Evolutionary conservation across 345 rosid species (phyloP), one percentile per base, ranked within the genome.

Genomic region (Salix arbutifolia): DNA sequence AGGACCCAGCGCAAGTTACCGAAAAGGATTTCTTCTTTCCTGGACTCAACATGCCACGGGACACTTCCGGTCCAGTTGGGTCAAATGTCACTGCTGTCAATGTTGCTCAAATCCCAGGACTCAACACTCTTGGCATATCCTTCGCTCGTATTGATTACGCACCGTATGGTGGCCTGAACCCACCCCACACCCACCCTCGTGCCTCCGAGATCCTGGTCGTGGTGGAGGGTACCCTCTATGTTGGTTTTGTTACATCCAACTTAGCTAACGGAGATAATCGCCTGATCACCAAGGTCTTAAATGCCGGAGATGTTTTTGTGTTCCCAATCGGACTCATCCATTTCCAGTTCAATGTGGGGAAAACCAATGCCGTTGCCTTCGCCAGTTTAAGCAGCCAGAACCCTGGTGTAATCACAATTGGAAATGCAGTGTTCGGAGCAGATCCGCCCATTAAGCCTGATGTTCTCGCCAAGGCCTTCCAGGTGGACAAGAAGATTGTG

Each of bases 61-160:
- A 48, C 64, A 66, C 71, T 14, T 12, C 60, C 8, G 48, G 30
- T 31, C 6, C 11, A 18, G n/a, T 18, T 11, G 77, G 71, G 0
- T 30, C 31, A 25, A 30, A 3, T 1, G 35, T 31, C 9, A 74
- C 62, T 25, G 5, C 21, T 2, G 61, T 60, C 19, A 28, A 14
- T 2, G 70, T 65, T 3, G 62, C 30, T 16, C 13, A 74, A 65
- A 31, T 65, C 25, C 16, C 71, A 16, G 71, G 77, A 65, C 68
- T 74, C 30, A 74, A 74, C 77, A 74, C 77, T 26, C 77, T 48
- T 12, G 77, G 77, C 38, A 74, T 46, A 9, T 74, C 77, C 26
- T 2, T 44, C 5, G 46, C 4, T 19, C 38, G 38, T 1, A 37
- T 37, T 37, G 38, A 37, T 37, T 37, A 6, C 8, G 38, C 38